Evolutionary conservation across 371 early-diverging fungal species (phyloP).

Genomic region (Coemansia sp.): DNA sequence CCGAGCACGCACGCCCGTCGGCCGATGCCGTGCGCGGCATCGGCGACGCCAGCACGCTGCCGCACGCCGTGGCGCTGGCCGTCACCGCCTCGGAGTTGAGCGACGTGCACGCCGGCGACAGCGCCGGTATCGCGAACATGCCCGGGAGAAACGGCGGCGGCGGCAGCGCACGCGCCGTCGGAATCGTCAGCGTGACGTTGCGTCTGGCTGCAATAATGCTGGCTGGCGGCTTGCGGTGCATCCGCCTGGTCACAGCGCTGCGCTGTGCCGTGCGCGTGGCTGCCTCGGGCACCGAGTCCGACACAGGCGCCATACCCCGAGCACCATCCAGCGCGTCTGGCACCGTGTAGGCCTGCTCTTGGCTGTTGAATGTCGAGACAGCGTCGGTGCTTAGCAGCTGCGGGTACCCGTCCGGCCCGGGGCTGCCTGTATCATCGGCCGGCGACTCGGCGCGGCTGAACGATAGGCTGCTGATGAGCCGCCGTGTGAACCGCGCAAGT

Average conservation of each 20-base stretch:
- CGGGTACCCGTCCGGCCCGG: background rate
- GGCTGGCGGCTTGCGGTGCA: constrained; percentile 4
- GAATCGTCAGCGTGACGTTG: constrained; percentile 20
- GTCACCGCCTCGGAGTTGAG: constrained; percentile 30
- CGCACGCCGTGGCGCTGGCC: constrained; percentile 21
- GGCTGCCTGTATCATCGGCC: too few species aligned
- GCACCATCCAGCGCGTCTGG: background rate
- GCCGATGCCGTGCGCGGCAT: background rate
- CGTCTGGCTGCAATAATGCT: constrained; percentile 11
- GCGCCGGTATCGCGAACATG: constrained; percentile 21
- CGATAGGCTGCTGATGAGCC: constrained; percentile 14
- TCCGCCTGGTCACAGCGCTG: background rate
- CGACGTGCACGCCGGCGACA: constrained; percentile 28
- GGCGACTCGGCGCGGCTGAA: too few species aligned
- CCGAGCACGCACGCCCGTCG: constrained; percentile 2
- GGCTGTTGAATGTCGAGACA: background rate
- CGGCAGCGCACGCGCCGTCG: constrained; percentile 5
- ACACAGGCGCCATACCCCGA: too few species aligned
- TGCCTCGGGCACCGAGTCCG: background rate
- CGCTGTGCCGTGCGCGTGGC: background rate
- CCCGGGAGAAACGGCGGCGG: constrained; percentile 1
- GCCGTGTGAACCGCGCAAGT: constrained; percentile 31
- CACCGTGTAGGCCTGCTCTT: background rate
- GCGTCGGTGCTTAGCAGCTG: background rate
- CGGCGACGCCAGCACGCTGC: constrained; percentile 25